Base-by-base conservation (phyloP, 2,329 filamentous ascomycete genomes). In the Colletotrichum sp. region DNA sequence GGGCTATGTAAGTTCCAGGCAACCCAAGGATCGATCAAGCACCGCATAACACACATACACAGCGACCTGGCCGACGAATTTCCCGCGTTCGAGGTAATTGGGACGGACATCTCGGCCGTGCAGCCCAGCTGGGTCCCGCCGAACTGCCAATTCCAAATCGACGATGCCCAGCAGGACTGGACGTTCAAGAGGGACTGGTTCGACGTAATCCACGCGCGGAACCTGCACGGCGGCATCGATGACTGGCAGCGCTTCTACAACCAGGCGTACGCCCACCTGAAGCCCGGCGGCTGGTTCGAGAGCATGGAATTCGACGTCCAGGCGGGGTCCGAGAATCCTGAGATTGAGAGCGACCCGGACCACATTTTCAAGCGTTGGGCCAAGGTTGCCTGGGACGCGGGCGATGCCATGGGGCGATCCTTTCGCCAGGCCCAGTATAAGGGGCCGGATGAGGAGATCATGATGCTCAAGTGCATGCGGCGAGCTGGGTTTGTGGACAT, bases 181-280 rank as follows among this genome's bases (percentile, higher is more conserved):
- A 85, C 90, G 0, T 74, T 67, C 24, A 67, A 39, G 21, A 28
- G 10, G 26, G 39, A 70, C 71, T 82, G 86, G 34, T 90, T 92
- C 79, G 91, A 93, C 82, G 91, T 89, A 78, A 89, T 94, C 69
- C 92, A 93, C 80, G 89, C 90, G 9, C 88, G 90, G 9, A 81
- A 91, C 79, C 87, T 94, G 83, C 85, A 87, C 3, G 92, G 92
- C 24, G 87, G 88, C 64, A 89, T 93, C 77, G 82, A 86, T 2
- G 88, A 92, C 78, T 94, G 92, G 85, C 85, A 86, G 24, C 83
- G 87, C 13, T 83, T 94, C 9, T 88, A 93, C 75, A 81, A 82
- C 15, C 89, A 91, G 73, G 82, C 88, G 1, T 90, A 84, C 77
- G 83, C 83, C 70, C 88, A 91, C 75, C 82, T 92, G 24, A 89